phyloP scores from a whole-genome alignment of 78 protist species.

The Acrasis kona region DNA sequence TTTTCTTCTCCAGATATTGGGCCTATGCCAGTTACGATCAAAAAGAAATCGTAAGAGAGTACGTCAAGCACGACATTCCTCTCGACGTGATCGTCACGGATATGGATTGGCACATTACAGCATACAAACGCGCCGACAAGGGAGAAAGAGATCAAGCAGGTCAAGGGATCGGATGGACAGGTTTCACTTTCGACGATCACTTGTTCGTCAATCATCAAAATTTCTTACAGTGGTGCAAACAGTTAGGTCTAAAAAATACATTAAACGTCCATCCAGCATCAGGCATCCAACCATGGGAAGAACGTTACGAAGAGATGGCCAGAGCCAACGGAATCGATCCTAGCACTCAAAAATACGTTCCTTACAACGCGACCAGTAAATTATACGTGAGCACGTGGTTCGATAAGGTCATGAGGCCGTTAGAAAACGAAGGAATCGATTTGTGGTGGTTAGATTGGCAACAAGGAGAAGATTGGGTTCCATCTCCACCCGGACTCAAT shows the following conservation, averaged over 20 bases:
- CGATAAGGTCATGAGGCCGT: conserved; percentile 22
- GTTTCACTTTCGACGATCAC: conserved; percentile 25
- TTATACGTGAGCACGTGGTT: background rate
- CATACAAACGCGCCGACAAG: too few species aligned
- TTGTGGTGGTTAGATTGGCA: conserved; percentile 51
- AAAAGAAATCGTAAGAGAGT: background rate
- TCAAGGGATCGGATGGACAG: conserved; percentile 32
- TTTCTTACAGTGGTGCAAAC: background rate
- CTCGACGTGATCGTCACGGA: conserved; percentile 44
- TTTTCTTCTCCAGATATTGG: conserved; percentile 24
- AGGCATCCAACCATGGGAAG: background rate
- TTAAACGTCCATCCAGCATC: conserved; percentile 10
- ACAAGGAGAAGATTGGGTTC: conserved; percentile 14
- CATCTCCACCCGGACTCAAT: too few species aligned
- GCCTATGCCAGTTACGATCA: background rate
- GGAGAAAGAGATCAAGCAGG: too few species aligned
- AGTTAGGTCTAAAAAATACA: conserved; percentile 6
- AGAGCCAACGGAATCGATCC: conserved; percentile 12
- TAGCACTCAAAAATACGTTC: background rate
- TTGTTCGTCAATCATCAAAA: conserved; percentile 22
- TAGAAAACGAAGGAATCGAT: conserved; percentile 23
- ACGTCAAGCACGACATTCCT: conserved; percentile 4
- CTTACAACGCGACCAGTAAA: background rate
- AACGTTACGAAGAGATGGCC: background rate
- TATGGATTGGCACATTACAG: conserved; percentile 51